Percentiles rank a stretch among this genome's conserved stretches.
Evolutionary conservation across 2,329 filamentous ascomycete genomes (phyloP).

Genomic region (Ophiostoma novo-ulmi): DNA sequence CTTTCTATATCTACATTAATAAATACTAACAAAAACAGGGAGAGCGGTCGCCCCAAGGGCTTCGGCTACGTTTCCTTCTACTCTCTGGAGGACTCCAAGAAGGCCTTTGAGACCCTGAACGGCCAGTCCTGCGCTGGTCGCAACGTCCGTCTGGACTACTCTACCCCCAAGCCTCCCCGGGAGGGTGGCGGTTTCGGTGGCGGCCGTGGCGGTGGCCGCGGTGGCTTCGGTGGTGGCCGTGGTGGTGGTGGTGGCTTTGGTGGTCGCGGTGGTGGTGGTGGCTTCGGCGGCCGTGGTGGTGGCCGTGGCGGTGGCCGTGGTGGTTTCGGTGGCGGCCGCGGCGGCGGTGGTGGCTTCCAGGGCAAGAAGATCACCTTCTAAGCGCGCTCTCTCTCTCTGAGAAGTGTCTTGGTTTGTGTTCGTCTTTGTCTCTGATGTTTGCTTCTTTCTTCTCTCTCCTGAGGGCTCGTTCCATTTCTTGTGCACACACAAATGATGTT

Average conservation of each 20-base stretch:
- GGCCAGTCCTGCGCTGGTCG: conserved; percentile 65
- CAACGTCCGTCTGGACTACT: conserved; percentile 76
- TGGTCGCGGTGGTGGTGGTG: conserved; percentile 46
- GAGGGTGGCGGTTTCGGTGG: conserved; percentile 49
- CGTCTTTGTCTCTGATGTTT: neutral
- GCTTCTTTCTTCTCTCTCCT: conserved; percentile 27
- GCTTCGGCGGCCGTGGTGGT: conserved; percentile 50
- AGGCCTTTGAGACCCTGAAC: conserved; percentile 59
- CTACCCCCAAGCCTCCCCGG: conserved; percentile 59
- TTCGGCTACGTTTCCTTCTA: conserved; percentile 87
- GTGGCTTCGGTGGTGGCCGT: conserved; percentile 44
- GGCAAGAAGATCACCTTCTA: conserved; percentile 69
- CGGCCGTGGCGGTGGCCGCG: conserved; percentile 31
- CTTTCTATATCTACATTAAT: conserved; percentile 28
- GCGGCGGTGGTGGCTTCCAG: conserved; percentile 61
- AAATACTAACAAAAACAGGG: conserved; percentile 41
- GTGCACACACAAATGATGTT: conserved; percentile 27
- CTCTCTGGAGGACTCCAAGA: conserved; percentile 76
- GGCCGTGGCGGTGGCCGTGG: conserved; percentile 45
- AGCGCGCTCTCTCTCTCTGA: conserved; percentile 22
- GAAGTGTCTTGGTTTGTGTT: neutral
- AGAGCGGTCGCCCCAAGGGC: conserved; percentile 79
- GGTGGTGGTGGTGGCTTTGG: conserved; percentile 51
- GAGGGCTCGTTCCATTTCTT: conserved; percentile 38
- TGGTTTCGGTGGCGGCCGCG: conserved; percentile 53